A percentile compares a stretch with the other conserved stretches of the same genome.
Conservation (phyloP, 345 rosid genomes). For the Rhodamnia rubescens region DNA sequence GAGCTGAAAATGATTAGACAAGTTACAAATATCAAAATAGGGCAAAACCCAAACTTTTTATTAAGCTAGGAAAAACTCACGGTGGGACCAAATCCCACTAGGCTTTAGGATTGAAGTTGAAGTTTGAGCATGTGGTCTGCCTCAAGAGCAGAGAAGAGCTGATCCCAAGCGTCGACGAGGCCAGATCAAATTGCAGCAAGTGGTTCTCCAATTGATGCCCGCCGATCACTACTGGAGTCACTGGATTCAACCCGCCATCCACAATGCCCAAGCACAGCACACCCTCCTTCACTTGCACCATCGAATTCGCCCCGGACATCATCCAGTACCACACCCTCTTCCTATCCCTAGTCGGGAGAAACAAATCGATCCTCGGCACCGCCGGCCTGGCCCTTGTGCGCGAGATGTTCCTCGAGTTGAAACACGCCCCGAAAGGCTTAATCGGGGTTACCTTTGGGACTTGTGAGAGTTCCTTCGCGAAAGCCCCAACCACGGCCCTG, state of each 20-base stretch:
- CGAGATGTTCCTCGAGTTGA: background rate
- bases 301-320: slow-evolving; percentile 23
- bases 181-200: slow-evolving; percentile 22
- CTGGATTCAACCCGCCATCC: slow-evolving; percentile 13
- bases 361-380: slow-evolving; percentile 19
- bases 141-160: slow-evolving; percentile 12
- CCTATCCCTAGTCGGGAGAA: slow-evolving; percentile 12
- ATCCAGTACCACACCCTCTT: slow-evolving; percentile 5
- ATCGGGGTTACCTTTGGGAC: slow-evolving; percentile 17
- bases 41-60: background rate
- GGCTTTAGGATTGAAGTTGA: slow-evolving; percentile 37
- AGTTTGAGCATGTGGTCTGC: slow-evolving; percentile 44
- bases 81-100: background rate
- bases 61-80: background rate
- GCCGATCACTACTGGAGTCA: slow-evolving; percentile 18
- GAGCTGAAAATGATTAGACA: background rate
- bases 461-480: slow-evolving; percentile 19
- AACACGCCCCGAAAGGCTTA: background rate
- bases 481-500: slow-evolving; percentile 30
- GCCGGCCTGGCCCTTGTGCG: background rate
- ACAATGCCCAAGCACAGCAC: slow-evolving; percentile 21
- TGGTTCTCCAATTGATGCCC: slow-evolving; percentile 25
- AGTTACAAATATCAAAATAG: background rate
- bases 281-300: slow-evolving; percentile 18
- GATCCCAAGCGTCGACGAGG: slow-evolving; percentile 20